Conservation (phyloP, 1,139 yeast genomes). For the Protomyces arabidopsidicola region DNA sequence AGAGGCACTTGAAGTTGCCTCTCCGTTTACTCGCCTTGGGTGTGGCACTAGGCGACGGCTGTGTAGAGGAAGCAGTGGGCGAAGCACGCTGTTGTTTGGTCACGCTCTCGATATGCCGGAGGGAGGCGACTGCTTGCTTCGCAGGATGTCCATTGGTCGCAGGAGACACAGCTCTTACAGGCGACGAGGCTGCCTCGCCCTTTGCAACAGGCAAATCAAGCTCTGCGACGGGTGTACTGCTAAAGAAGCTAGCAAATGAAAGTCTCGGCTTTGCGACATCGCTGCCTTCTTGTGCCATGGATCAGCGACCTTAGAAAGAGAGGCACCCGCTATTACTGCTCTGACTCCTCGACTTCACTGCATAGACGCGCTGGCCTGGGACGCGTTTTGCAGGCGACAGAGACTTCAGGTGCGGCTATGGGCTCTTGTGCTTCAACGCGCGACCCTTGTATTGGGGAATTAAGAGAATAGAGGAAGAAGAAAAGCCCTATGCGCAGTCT, state of each 20-base stretch:
- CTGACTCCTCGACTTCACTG: no score
- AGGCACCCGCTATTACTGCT: no score
- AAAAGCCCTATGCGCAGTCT: neutral
- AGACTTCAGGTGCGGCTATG: no score
- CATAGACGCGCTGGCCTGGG: no score
- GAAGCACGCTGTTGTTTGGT: neutral
- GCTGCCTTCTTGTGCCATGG: neutral
- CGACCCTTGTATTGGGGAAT: neutral
- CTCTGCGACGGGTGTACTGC: neutral
- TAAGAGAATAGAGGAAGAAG: neutral
- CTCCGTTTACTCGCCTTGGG: neutral
- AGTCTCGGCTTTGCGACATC: neutral
- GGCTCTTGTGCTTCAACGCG: no score
- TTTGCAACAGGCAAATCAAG: neutral
- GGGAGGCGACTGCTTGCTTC: neutral
- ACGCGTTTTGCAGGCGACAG: no score
- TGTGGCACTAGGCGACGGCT: neutral
- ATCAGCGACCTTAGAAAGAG: no score
- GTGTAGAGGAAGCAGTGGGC: neutral
- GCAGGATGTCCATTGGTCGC: neutral
- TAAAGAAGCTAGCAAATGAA: neutral
- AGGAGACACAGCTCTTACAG: neutral
- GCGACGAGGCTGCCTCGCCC: neutral
- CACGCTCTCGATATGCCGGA: neutral
- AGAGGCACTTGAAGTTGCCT: constrained; percentile 25